These are phyloP conservation scores for Leccinum brunneo-olivaceum DNA, from an alignment of 1,284 basidiomycete genomes.

Conservation along the genomic window DNA sequence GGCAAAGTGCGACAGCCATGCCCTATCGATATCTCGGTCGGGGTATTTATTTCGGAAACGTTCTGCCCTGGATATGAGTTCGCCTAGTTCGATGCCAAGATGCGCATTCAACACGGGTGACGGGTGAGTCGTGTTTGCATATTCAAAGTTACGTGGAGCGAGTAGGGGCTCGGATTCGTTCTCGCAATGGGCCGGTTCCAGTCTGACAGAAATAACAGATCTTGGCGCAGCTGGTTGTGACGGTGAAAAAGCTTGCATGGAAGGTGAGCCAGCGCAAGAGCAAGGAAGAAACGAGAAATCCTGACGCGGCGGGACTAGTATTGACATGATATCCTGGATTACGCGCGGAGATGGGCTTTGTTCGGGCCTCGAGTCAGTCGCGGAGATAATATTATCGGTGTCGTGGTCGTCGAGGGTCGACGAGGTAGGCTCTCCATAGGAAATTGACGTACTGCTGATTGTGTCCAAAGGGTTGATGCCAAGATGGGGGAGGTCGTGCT, in stretches of 20 bases:
- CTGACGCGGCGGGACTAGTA: slow-evolving; percentile 18
- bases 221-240: not conserved
- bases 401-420: not conserved
- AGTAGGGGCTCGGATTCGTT: not conserved
- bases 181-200: slow-evolving; percentile 1
- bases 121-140: slow-evolving; percentile 22
- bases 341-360: slow-evolving; percentile 24
- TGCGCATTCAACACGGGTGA: slow-evolving; percentile 55
- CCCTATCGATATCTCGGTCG: slow-evolving; percentile 50
- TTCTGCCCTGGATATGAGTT: slow-evolving; percentile 48
- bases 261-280: slow-evolving; percentile 4
- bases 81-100: slow-evolving; percentile 46
- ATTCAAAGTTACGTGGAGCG: slow-evolving; percentile 1
- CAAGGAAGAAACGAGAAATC: slow-evolving; percentile 8
- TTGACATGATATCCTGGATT: slow-evolving; percentile 31
- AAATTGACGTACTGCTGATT: slow-evolving; percentile 21
- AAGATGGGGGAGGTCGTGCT: slow-evolving; percentile 19
- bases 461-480: slow-evolving; percentile 46
- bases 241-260: slow-evolving; percentile 3
- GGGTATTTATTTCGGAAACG: slow-evolving; percentile 46
- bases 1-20: slow-evolving; percentile 58
- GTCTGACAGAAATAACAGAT: slow-evolving; percentile 1
- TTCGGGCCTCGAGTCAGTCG: slow-evolving; percentile 3
- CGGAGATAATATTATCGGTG: slow-evolving; percentile 2
- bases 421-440: not conserved